phyloP scores from a whole-genome alignment of 495 filamentous ascomycete genomes.

The Xylaria cubensis region DNA sequence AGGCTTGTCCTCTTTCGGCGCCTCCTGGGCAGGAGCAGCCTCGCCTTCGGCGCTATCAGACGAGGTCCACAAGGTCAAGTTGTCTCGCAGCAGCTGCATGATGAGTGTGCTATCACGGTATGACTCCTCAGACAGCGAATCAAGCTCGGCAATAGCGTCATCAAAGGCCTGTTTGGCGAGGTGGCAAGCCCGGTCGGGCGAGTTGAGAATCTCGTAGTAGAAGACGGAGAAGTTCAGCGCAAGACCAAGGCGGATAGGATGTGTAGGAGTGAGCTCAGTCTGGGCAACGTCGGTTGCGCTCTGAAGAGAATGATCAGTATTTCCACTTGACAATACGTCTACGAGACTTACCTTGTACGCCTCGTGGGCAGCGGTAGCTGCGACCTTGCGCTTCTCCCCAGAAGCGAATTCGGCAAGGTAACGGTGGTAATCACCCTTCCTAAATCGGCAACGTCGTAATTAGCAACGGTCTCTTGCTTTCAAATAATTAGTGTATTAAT shows the following conservation, averaged over 20 bases:
- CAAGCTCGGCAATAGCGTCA: slow-evolving; percentile 98
- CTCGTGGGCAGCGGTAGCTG: slow-evolving; percentile 95
- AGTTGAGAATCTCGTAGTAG: slow-evolving; percentile 99
- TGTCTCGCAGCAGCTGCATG: slow-evolving; percentile 99
- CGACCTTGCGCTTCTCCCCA: slow-evolving; percentile 97
- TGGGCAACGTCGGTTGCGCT: slow-evolving; percentile 98
- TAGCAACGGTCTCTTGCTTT: slow-evolving; percentile 3
- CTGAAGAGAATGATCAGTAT: slow-evolving; percentile 49
- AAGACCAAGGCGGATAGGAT: slow-evolving; percentile 97
- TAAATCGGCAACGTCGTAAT: slow-evolving; percentile 45
- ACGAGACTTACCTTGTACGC: slow-evolving; percentile 85
- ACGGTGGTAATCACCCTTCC: slow-evolving; percentile 99
- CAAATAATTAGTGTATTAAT: neutral
- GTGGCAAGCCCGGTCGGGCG: slow-evolving; percentile 97
- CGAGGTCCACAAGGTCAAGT: slow-evolving; percentile 99
- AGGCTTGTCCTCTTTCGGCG: slow-evolving; percentile 61
- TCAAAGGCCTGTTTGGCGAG: slow-evolving; percentile 99
- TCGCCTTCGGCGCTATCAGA: slow-evolving; percentile 90
- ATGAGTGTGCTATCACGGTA: slow-evolving; percentile 99
- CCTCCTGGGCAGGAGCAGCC: slow-evolving; percentile 67
- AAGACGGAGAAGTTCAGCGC: slow-evolving; percentile 99
- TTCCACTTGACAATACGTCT: neutral
- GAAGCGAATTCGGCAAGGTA: slow-evolving; percentile 99
- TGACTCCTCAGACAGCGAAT: slow-evolving; percentile 97
- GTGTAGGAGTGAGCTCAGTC: slow-evolving; percentile 95